Base-by-base conservation (phyloP, 306 rosid species). In the Quercus ilex region DNA sequence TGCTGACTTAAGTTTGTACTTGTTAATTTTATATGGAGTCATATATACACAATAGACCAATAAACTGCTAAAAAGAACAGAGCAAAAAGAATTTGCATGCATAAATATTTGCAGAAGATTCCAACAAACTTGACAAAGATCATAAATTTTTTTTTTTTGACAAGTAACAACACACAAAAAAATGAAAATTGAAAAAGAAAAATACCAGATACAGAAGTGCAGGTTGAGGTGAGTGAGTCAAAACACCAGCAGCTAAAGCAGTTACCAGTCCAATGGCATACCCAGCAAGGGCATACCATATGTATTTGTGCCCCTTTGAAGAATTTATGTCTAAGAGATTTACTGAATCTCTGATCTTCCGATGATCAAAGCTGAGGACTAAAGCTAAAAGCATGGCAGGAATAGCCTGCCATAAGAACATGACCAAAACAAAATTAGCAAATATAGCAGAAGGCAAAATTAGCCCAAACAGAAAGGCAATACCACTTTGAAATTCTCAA, bases 211-310 rank as follows among this genome's bases (percentile, higher is more conserved):
- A 96, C 31, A 93, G 92, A 53, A 96, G 97, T 17, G 98, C 98
- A 13, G 99, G 99, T 82, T 96, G 99, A 76, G 99, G 99, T 31
- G 96, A 88, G 77, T 87, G 93, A 35, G 98, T 96, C 87, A 96
- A 86, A 81, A 93, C 86, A 64, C 98, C 98, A 70, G 98, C 98
- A 28, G 98, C 92, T 87, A 96, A 82, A 88, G 99, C 99, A 41
- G 87, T 79, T 53, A 96, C 84, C 76, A 96, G 88, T 49, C 99
- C 98, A 41, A 96, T 76, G 75, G 99, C 98, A 86, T 96, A 96
- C 56, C 99, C 99, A 83, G 94, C 92, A 73, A 96, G 90, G 46
- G 99, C 98, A 88, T 91, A 96, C 98, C 99, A 93, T 79, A 91
- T 96, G 87, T 95, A 93, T 74, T 93, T 95, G 86, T 95, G 97